Conservation (phyloP, 805 yeast species). For the Saccharomyces jurei region DNA sequence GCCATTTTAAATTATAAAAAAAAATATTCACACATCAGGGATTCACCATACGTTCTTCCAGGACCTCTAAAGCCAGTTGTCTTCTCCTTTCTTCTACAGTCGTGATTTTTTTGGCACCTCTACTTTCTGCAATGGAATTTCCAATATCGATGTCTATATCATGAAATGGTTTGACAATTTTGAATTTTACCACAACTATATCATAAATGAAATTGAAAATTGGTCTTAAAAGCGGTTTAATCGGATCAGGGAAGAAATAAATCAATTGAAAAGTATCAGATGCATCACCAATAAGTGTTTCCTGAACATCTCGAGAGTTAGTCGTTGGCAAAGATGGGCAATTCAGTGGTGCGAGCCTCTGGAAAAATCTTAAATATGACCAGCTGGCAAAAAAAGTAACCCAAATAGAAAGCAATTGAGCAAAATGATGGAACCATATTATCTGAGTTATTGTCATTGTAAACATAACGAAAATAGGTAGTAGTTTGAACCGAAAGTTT, state of each 20-base stretch:
- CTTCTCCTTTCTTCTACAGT: constrained; percentile 64
- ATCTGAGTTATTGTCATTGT: constrained; percentile 26
- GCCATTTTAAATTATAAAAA: no score
- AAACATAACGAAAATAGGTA: constrained; percentile 43
- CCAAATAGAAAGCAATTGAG: constrained; percentile 42
- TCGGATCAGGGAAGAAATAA: constrained; percentile 69
- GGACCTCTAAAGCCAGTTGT: constrained; percentile 66
- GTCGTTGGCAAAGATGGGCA: constrained; percentile 8
- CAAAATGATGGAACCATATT: constrained; percentile 37
- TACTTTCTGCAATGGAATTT: constrained; percentile 57
- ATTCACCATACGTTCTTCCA: constrained; percentile 50
- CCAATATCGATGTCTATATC: constrained; percentile 65
- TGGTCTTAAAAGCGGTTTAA: constrained; percentile 45
- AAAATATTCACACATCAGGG: neutral
- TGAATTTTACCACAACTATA: constrained; percentile 33
- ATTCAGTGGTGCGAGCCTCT: constrained; percentile 40
- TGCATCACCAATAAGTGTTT: constrained; percentile 64
- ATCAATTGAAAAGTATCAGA: constrained; percentile 80
- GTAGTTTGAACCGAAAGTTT: constrained; percentile 51
- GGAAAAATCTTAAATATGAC: constrained; percentile 72
- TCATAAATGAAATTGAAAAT: constrained; percentile 40
- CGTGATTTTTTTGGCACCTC: constrained; percentile 33
- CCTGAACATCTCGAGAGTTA: constrained; percentile 23
- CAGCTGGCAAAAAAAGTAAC: constrained; percentile 60
- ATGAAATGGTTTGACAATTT: constrained; percentile 53